Percentiles rank a stretch among this genome's conserved stretches.
These are phyloP conservation scores for Hsuehochloa calcarea DNA, from an alignment of 176 grass and related monocot genomes.

Conservation along the genomic window DNA sequence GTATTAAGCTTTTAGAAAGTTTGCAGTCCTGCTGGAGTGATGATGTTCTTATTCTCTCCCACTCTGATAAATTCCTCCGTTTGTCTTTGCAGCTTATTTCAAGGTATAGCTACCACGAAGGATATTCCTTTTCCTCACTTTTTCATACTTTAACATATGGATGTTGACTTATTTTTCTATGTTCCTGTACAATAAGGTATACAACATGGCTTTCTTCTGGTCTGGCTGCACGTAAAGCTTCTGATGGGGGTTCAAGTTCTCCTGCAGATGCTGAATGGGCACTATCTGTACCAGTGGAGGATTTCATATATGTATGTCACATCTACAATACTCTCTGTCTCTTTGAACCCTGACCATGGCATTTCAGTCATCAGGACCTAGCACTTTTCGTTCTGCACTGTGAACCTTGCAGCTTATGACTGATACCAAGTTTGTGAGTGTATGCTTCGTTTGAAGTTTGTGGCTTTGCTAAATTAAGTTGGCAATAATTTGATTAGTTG, in stretches of 20 bases:
- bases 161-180: slow-evolving; percentile 16
- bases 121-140: neutral
- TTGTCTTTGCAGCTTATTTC: slow-evolving; percentile 92
- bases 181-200: slow-evolving; percentile 58
- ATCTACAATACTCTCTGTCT: neutral
- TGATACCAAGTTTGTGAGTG: neutral
- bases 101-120: slow-evolving; percentile 50
- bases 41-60: slow-evolving; percentile 87
- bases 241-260: slow-evolving; percentile 47
- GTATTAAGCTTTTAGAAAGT: slow-evolving; percentile 84
- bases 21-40: slow-evolving; percentile 85
- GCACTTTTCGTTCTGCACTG: neutral
- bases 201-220: slow-evolving; percentile 92
- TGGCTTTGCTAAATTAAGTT: neutral
- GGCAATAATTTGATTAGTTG: neutral
- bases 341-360: neutral
- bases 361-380: slow-evolving; percentile 8
- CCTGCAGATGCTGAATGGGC: slow-evolving; percentile 72
- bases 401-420: neutral
- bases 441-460: slow-evolving; percentile 13
- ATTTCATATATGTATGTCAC: slow-evolving; percentile 88
- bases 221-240: slow-evolving; percentile 57
- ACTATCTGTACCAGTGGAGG: slow-evolving; percentile 66
- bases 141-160: slow-evolving; percentile 20
- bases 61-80: slow-evolving; percentile 91